Evolutionary conservation across 441 rosid species (phyloP).

Genomic region (Erodium moschatum): DNA sequence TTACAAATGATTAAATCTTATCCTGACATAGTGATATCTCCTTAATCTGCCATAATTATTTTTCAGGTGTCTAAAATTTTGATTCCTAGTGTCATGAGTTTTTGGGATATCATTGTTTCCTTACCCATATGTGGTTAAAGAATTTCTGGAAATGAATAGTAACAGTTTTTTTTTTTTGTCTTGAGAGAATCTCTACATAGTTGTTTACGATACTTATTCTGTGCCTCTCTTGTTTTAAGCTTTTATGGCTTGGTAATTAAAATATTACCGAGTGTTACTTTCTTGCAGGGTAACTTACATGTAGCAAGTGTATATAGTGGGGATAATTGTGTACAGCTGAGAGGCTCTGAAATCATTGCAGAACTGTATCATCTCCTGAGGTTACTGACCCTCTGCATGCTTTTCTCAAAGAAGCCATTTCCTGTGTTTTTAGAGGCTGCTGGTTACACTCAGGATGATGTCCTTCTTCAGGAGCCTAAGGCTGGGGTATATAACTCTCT

Average conservation of each 20-base stretch:
- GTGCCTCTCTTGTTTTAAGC: neutral
- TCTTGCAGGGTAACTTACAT: conserved; percentile 58
- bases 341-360: conserved; percentile 50
- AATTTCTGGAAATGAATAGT: neutral
- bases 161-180: no score
- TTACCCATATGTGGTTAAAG: neutral
- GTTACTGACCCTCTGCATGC: conserved; percentile 69
- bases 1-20: no score
- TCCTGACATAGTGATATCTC: neutral
- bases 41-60: neutral
- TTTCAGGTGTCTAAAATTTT: neutral
- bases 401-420: conserved; percentile 89
- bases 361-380: conserved; percentile 56
- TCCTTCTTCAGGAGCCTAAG: conserved; percentile 84
- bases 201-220: neutral
- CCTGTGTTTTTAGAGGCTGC: conserved; percentile 69
- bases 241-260: no score
- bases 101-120: neutral
- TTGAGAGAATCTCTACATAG: neutral
- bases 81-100: neutral
- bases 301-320: conserved; percentile 82
- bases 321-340: conserved; percentile 43
- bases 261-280: neutral
- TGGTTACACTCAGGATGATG: conserved; percentile 60
- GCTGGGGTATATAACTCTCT: conserved; percentile 58